phyloP scores from a whole-genome alignment of 441 rosid genomes.

The Populus hybrid region DNA sequence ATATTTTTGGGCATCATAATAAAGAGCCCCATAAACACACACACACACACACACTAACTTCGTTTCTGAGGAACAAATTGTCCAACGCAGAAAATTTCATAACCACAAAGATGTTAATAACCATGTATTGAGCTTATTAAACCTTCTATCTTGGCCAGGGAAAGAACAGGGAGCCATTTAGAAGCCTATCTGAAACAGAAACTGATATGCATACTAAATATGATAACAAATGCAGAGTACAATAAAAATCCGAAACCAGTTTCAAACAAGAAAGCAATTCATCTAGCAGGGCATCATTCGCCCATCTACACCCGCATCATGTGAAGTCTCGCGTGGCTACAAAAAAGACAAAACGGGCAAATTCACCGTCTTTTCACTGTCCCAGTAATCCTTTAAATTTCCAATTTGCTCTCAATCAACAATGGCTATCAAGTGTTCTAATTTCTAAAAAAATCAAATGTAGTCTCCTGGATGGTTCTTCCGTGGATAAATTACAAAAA shows the following conservation, averaged over 20 bases:
- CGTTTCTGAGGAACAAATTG: not conserved
- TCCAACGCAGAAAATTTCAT: not conserved
- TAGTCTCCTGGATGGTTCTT: not conserved
- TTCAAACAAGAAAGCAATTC: not conserved
- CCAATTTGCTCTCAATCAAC: not conserved
- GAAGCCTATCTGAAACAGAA: not conserved
- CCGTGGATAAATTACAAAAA: not conserved
- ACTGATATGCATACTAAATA: not conserved
- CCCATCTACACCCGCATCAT: not conserved
- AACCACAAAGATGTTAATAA: not conserved
- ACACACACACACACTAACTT: not conserved
- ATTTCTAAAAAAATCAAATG: not conserved
- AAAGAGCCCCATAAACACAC: not conserved
- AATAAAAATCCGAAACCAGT: not conserved
- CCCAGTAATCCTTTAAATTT: not conserved
- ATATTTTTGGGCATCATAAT: not conserved
- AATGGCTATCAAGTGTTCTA: not conserved
- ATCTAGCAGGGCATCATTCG: not conserved
- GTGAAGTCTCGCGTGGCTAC: not conserved
- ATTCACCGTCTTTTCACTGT: not conserved
- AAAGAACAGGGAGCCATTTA: not conserved
- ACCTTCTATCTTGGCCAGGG: not conserved
- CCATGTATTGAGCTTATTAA: not conserved
- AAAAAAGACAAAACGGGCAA: not conserved
- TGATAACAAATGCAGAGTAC: not conserved